Conservation (phyloP, 768 basidiomycete species). For the Termitomyces sp. region DNA sequence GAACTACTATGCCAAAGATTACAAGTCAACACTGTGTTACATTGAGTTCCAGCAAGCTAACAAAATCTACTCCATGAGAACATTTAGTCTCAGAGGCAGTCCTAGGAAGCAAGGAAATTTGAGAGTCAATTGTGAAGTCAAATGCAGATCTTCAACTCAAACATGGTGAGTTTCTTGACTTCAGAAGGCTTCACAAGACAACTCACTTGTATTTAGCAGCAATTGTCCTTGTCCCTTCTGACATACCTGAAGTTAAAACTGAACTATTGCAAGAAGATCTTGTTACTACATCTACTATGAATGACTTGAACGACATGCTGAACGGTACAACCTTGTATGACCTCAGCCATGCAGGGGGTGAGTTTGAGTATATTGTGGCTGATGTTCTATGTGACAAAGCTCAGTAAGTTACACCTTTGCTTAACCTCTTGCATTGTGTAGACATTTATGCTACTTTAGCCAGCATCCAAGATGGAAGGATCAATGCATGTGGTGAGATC, state of each 20-base stretch:
- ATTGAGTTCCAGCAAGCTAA: not conserved
- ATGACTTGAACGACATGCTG: not conserved
- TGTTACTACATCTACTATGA: not conserved
- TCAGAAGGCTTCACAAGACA: not conserved
- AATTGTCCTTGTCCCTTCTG: too few species aligned
- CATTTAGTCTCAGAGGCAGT: not conserved
- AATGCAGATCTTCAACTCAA: not conserved
- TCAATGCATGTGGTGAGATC: not conserved
- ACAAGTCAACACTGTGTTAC: not conserved
- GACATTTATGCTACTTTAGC: not conserved
- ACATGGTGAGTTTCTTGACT: not conserved
- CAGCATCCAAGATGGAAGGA: not conserved
- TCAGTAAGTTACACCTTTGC: not conserved
- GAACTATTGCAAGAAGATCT: not conserved
- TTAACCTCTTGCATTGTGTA: not conserved
- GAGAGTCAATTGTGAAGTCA: too few species aligned
- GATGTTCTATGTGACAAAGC: not conserved
- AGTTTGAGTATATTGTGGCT: constrained; percentile 3
- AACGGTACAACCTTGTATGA: not conserved
- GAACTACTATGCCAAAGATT: not conserved
- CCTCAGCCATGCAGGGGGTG: constrained; percentile 3
- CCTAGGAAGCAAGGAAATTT: not conserved
- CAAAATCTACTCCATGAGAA: not conserved
- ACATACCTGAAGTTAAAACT: not conserved
- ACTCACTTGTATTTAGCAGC: too few species aligned